These are phyloP conservation scores for Sporothrix sp. DNA, from an alignment of 2,329 filamentous ascomycete species.

Conservation along the genomic window DNA sequence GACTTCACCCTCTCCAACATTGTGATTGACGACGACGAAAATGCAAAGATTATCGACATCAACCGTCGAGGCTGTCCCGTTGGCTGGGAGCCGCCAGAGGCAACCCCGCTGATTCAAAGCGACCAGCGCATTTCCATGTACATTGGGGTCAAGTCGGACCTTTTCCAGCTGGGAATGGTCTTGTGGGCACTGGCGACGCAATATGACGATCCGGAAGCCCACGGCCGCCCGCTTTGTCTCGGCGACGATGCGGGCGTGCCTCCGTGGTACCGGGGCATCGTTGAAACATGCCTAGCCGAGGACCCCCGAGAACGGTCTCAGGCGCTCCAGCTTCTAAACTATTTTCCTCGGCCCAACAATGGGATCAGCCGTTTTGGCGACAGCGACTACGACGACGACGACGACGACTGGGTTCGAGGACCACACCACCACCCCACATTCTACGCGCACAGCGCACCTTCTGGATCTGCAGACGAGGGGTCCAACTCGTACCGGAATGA, in stretches of 20 bases:
- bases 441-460: conserved; percentile 22
- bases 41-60: conserved; percentile 97
- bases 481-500: conserved; percentile 19
- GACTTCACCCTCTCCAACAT: conserved; percentile 98
- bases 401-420: conserved; percentile 18
- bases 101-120: conserved; percentile 72
- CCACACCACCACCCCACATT: conserved; percentile 16
- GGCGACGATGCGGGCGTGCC: conserved; percentile 56
- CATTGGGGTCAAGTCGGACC: conserved; percentile 93
- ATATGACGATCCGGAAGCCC: conserved; percentile 80
- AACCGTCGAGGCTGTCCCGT: conserved; percentile 95
- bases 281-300: conserved; percentile 66
- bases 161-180: conserved; percentile 95
- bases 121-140: conserved; percentile 92
- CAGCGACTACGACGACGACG: conserved; percentile 23
- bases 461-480: conserved; percentile 33
- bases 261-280: conserved; percentile 65
- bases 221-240: conserved; percentile 58
- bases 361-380: conserved; percentile 20
- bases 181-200: conserved; percentile 84
- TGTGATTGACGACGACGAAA: conserved; percentile 72
- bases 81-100: conserved; percentile 94
- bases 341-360: conserved; percentile 48
- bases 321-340: conserved; percentile 58
- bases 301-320: conserved; percentile 63